Evolutionary conservation across 1,139 yeast genomes (phyloP), one percentile per base, ranked within the genome.

Genomic region (Yamadazyma diospyri): DNA sequence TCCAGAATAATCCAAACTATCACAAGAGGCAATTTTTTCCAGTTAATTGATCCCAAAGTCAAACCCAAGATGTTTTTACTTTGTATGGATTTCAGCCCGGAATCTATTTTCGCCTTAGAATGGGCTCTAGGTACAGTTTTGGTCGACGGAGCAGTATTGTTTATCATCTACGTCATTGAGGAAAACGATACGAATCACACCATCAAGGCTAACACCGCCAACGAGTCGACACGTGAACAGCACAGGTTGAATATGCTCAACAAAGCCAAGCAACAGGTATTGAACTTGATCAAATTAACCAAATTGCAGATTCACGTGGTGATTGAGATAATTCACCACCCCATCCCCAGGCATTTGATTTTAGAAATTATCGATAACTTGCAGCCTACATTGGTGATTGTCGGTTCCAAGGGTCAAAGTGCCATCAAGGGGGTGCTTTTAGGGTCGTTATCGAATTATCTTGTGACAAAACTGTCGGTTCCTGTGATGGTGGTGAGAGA

Each of bases 401-500:
- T 88, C 22, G 94, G 94, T 0, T 81, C 89, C 11, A 76, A 83
- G 47, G 94, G 94, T 17, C 78, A 80, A 42, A 69, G 81, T 39
- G 87, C 89, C 2, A 63, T 83, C 29, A 81, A 80, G 51, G 92
- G 94, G 8, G 88, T 83, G 9, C 64, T 83, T 38, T 69, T 83
- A 40, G 92, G 92, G 3, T 78, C 86, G 3, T 70, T 85, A 42
- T 77, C 86, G 4, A 85, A 83, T 48, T 85, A 84, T 53, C 66
- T 85, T 46, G 86, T 84, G 9, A 79, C 87, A 11, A 78, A 81
- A 51, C 76, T 86, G 50, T 69, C 85, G 16, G 89, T 86, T 10
- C 97, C 97, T 0, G 94, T 88, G 16, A 79, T 89, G 82, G 95
- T 89, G 30, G 94, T 92, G 13, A 72, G 95, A 41, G 81, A 82